Evolutionary conservation across 768 basidiomycete genomes (phyloP).

Genomic region (Tremella fuciformis): DNA sequence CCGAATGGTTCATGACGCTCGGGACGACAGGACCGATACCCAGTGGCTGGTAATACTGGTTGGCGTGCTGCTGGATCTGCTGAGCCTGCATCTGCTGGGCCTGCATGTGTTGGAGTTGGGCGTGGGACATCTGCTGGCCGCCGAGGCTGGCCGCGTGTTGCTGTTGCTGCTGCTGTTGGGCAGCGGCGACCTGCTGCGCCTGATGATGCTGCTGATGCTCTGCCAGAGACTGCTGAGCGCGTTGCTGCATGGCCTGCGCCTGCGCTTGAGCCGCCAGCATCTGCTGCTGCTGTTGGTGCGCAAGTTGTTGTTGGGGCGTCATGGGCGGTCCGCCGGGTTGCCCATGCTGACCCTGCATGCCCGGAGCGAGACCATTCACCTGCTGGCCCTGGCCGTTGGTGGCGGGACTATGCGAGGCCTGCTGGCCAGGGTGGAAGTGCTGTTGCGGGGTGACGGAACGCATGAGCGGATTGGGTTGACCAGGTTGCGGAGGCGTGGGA

Average conservation of each 20-base stretch:
- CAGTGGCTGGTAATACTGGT: constrained; percentile 34
- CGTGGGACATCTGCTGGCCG: constrained; percentile 10
- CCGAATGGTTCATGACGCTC: constrained; percentile 30
- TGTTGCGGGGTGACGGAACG: constrained; percentile 33
- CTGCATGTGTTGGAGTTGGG: constrained; percentile 8
- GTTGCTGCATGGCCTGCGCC: constrained; percentile 6
- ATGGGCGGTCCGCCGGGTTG: constrained; percentile 6
- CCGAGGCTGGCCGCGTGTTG: constrained; percentile 1
- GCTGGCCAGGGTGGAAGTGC: constrained; percentile 10
- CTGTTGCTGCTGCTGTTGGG: constrained; percentile 3
- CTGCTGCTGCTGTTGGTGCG: constrained; percentile 15
- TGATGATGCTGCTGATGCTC: constrained; percentile 11
- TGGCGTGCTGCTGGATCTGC: constrained; percentile 18
- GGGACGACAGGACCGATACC: constrained; percentile 33
- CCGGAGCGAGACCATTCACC: too few relatives aligned
- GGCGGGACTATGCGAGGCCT: not conserved
- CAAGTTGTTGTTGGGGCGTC: constrained; percentile 10
- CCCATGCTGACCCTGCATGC: constrained; percentile 6
- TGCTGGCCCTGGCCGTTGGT: too few relatives aligned
- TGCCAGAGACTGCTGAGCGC: constrained; percentile 20
- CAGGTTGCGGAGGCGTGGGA: constrained; percentile 4
- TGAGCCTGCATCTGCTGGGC: constrained; percentile 18
- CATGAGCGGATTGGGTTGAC: constrained; percentile 27
- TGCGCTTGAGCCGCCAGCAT: constrained; percentile 3
- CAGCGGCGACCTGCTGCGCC: not conserved